Evolutionary conservation across 2,329 filamentous ascomycete species (phyloP), one percentile per base, ranked within the genome.

Genomic region (Ophiocordyceps polyrhachis-furcata): DNA sequence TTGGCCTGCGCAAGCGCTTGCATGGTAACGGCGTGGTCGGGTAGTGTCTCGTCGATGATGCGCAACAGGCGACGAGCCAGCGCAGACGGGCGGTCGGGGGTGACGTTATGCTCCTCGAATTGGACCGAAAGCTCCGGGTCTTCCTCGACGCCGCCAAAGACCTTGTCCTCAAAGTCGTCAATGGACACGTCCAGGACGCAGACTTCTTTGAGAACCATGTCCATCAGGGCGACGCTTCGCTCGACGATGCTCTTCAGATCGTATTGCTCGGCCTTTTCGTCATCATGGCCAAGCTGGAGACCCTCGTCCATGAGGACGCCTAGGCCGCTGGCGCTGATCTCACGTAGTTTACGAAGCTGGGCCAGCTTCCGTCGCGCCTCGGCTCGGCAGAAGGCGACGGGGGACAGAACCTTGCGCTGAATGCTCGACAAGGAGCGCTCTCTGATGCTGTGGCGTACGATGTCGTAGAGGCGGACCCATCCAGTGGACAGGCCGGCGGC

Each of bases 291-390:
- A 52, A 84, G 78, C 43, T 76, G 78, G 42, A 95, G 66, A 3
- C 84, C 87, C 57, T 94, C 86, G 45, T 89, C 85, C 52, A 95
- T 79, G 23, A 98, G 66, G 5, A 95, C 76, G 15, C 91, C 91
- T 4, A 96, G 69, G 1, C 85, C 84, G 54, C 84, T 88, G 2
- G 89, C 85, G 45, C 85, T 87, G 61, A 89, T 77, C 55, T 88
- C 75, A 42, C 83, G 75, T 50, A 93, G 68, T 53, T 76, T 76
- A 55, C 74, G 80, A 43, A 96, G 68, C 19, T 72, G 73, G 3
- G 72, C 71, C 55, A 83, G 81, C 59, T 93, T 95, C 48, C 67
- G 68, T 42, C 81, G 73, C 11, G 84, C 84, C 57, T 94, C 81
- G 2, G 79, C 71, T 15, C 84, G 74, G 47, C 81, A 79, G 35